Percentiles rank a stretch among this genome's conserved stretches.
Evolutionary conservation across 1,284 basidiomycete genomes (phyloP).

Genomic region (Amylostereum areolatum): DNA sequence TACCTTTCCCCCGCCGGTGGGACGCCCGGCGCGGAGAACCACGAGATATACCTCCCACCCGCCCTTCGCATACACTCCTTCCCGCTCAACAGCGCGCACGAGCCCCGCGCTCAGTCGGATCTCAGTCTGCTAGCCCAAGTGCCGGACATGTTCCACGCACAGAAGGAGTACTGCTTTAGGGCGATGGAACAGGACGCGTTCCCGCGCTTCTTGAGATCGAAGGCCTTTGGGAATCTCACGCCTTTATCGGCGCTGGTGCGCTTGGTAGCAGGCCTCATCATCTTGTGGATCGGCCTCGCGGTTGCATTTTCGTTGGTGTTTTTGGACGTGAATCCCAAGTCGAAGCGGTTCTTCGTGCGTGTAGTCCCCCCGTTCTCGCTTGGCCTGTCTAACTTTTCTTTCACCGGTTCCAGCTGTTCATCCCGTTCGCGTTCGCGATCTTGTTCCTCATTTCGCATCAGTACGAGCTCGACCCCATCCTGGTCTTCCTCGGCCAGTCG

Average conservation of each 20-base stretch:
- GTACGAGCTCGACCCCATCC: conserved; percentile 93
- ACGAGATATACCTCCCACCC: conserved; percentile 94
- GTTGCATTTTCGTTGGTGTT: conserved; percentile 91
- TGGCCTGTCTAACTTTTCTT: conserved; percentile 6
- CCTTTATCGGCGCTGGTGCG: conserved; percentile 84
- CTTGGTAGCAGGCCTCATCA: conserved; percentile 78
- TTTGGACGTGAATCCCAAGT: conserved; percentile 85
- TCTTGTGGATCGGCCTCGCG: conserved; percentile 89
- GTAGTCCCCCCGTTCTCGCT: neutral
- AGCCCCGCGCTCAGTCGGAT: conserved; percentile 69
- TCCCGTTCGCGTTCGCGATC: conserved; percentile 89
- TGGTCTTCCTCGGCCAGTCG: conserved; percentile 79
- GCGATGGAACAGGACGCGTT: conserved; percentile 98
- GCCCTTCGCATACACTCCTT: conserved; percentile 78
- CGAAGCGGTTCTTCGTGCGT: conserved; percentile 91
- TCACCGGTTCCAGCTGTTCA: conserved; percentile 63
- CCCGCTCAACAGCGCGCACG: conserved; percentile 60
- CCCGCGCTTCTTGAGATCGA: conserved; percentile 90
- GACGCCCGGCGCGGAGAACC: conserved; percentile 49
- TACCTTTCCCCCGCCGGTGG: conserved; percentile 61
- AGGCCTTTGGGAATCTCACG: conserved; percentile 96
- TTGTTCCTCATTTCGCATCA: conserved; percentile 90
- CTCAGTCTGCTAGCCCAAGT: conserved; percentile 79
- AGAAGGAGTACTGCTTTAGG: conserved; percentile 96
- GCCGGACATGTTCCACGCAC: conserved; percentile 94